A percentile compares a stretch with the other conserved stretches of the same genome.
phyloP scores from a whole-genome alignment of 1,284 basidiomycete species.

The Hemileia vastatrix region DNA sequence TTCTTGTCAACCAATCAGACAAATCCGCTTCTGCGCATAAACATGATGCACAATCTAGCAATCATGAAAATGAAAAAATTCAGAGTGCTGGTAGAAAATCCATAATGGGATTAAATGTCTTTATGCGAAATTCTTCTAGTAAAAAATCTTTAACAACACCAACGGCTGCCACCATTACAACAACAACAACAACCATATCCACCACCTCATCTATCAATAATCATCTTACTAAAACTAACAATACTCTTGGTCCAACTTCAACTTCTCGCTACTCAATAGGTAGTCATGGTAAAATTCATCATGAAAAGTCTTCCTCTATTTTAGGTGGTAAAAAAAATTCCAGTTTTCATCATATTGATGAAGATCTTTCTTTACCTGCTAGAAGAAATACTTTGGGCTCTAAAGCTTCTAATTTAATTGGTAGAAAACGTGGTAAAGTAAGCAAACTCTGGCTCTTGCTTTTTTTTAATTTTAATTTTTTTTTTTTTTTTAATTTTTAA shows the following conservation, averaged over 20 bases:
- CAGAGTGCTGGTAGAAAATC: conserved; percentile 34
- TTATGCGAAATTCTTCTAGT: conserved; percentile 35
- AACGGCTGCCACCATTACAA: too few relatives aligned
- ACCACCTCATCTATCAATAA: conserved; percentile 50
- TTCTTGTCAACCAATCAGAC: conserved; percentile 31
- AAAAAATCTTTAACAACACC: too few relatives aligned
- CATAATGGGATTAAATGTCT: conserved; percentile 37
- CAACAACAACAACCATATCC: conserved; percentile 49
- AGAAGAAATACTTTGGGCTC: conserved; percentile 65
- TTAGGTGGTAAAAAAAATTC: conserved; percentile 17
- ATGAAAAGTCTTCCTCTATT: conserved; percentile 15
- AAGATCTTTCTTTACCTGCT: background rate
- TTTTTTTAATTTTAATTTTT: conserved; percentile 25
- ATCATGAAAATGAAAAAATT: conserved; percentile 20
- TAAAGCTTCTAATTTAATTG: conserved; percentile 77
- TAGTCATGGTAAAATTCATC: conserved; percentile 5
- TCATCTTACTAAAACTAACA: conserved; percentile 56
- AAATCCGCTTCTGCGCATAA: conserved; percentile 15
- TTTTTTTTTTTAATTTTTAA: conserved; percentile 6
- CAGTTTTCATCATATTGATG: background rate
- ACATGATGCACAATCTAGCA: too few relatives aligned
- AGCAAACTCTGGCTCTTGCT: conserved; percentile 39
- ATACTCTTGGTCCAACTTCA: conserved; percentile 51
- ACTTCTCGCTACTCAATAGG: conserved; percentile 14
- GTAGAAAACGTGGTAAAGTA: conserved; percentile 84